phyloP scores from a whole-genome alignment of 768 basidiomycete genomes.

The Amanita molliuscula region DNA sequence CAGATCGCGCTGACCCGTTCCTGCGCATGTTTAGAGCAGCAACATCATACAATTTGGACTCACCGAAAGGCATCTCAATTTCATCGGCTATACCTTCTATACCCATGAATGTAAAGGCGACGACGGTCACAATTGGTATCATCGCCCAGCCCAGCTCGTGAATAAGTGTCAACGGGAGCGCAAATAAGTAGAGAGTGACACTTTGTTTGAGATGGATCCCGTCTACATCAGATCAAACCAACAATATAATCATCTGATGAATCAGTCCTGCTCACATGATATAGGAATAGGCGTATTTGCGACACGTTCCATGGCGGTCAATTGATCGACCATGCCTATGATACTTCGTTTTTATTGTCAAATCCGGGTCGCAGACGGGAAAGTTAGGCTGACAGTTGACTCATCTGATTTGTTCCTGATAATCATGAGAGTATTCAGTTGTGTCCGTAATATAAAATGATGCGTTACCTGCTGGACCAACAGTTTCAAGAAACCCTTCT shows the following conservation, averaged over 20 bases:
- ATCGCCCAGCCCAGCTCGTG: conserved; percentile 76
- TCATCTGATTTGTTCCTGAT: conserved; percentile 70
- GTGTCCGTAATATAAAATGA: neutral
- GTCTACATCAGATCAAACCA: conserved; percentile 29
- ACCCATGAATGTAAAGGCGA: conserved; percentile 88
- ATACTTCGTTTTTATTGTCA: conserved; percentile 6
- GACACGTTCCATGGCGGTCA: conserved; percentile 84
- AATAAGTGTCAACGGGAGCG: conserved; percentile 80
- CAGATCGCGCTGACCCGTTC: conserved; percentile 56
- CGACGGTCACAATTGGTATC: conserved; percentile 76
- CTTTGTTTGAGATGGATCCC: conserved; percentile 93
- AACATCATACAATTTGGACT: conserved; percentile 12
- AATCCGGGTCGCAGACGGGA: neutral
- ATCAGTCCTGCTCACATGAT: conserved; percentile 43
- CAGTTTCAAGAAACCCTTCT: conserved; percentile 77
- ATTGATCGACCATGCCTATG: conserved; percentile 79
- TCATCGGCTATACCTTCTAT: conserved; percentile 94
- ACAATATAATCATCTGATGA: neutral
- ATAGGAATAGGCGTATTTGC: conserved; percentile 80
- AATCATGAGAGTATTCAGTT: neutral
- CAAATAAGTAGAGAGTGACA: conserved; percentile 86
- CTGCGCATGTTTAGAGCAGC: conserved; percentile 17
- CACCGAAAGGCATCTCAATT: conserved; percentile 93
- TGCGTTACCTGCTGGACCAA: conserved; percentile 73
- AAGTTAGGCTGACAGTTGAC: conserved; percentile 36